Evolutionary conservation across 148 eudicot species (phyloP).

Genomic region (Vaccinium macrocarpon): DNA sequence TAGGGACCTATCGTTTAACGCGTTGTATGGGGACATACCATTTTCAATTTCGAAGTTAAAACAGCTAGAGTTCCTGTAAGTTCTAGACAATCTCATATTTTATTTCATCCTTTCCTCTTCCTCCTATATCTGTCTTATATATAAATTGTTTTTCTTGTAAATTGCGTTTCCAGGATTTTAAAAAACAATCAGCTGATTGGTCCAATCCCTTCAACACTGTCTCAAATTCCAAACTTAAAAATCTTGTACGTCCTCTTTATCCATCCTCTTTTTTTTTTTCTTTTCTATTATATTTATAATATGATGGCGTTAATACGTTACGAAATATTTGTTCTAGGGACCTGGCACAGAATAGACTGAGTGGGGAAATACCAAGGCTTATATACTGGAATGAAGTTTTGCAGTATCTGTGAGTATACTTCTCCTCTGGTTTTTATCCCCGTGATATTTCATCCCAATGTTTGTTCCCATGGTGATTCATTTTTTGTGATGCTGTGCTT

Average conservation of each 20-base stretch:
- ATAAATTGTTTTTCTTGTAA: not conserved
- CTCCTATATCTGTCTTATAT: not conserved
- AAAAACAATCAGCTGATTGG: constrained; percentile 89
- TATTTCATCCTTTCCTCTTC: constrained; percentile 1
- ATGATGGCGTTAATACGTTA: not conserved
- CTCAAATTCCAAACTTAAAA: constrained; percentile 92
- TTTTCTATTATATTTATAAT: not conserved
- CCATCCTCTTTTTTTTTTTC: not conserved
- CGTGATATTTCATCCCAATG: not conserved
- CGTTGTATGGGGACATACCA: constrained; percentile 84
- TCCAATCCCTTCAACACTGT: constrained; percentile 94
- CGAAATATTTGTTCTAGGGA: constrained; percentile 46
- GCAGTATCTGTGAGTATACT: constrained; percentile 76
- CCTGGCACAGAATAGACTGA: constrained; percentile 83
- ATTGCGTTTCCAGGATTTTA: constrained; percentile 50
- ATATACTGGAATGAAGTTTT: constrained; percentile 97
- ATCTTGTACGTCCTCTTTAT: constrained; percentile 47
- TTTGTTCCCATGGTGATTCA: not conserved
- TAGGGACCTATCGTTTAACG: constrained; percentile 91
- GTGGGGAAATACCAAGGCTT: constrained; percentile 97
- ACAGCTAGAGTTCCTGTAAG: constrained; percentile 82
- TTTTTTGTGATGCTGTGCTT: not conserved
- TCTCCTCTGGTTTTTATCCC: not conserved
- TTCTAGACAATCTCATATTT: not conserved
- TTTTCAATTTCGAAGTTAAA: constrained; percentile 90